phyloP scores from a whole-genome alignment of 129 eudicot species.

The Logfia minima region DNA sequence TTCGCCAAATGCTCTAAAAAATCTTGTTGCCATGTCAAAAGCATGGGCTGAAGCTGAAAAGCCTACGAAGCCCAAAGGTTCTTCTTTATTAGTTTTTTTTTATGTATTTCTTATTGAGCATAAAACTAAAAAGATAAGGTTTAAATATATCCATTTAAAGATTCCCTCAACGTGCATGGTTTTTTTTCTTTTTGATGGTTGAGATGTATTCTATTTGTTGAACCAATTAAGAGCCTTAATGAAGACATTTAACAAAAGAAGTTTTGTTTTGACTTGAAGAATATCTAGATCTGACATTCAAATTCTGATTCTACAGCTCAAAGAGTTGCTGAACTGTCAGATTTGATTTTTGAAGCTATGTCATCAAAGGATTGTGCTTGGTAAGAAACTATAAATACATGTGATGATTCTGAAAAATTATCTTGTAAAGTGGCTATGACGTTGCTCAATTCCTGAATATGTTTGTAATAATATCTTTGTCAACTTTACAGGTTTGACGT shows the following conservation, averaged over 20 bases:
- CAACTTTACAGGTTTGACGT: slow-evolving; percentile 77
- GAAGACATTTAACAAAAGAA: background rate
- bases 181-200: slow-evolving; percentile 3
- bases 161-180: slow-evolving; percentile 8
- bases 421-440: background rate
- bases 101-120: background rate
- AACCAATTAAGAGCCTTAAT: background rate
- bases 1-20: slow-evolving; percentile 27
- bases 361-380: slow-evolving; percentile 83
- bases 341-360: slow-evolving; percentile 74
- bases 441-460: too few species aligned
- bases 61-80: slow-evolving; percentile 42
- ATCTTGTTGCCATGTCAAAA: slow-evolving; percentile 34
- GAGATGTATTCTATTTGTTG: background rate
- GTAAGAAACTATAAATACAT: slow-evolving; percentile 48
- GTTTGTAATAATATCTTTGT: slow-evolving; percentile 14
- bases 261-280: background rate
- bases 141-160: background rate
- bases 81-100: background rate
- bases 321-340: slow-evolving; percentile 60
- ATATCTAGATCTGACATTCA: background rate
- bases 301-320: slow-evolving; percentile 42
- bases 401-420: slow-evolving; percentile 3
- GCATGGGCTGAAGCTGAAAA: slow-evolving; percentile 32
- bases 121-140: slow-evolving; percentile 13